These are phyloP conservation scores for Oryza coarctata DNA, from an alignment of 176 grass and related monocot genomes.

Conservation along the genomic window DNA sequence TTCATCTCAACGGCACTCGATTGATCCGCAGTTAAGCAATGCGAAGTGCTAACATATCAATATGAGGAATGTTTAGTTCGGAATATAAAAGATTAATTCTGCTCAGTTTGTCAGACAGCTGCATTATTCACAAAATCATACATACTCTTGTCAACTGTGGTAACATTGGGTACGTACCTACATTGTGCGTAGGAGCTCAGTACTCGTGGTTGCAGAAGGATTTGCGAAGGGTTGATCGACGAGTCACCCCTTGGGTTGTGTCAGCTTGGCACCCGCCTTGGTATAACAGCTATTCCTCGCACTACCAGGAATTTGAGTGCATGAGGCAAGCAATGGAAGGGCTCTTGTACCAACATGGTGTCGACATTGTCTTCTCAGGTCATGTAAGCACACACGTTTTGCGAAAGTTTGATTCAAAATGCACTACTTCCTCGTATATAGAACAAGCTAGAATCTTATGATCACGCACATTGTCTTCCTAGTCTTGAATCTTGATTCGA, in stretches of 20 bases:
- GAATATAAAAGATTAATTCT: neutral
- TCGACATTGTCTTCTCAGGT: slow-evolving; percentile 84
- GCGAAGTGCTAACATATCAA: too few relatives aligned
- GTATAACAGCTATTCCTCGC: slow-evolving; percentile 93
- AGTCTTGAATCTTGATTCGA: neutral
- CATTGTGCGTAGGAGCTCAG: slow-evolving; percentile 54
- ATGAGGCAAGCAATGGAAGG: slow-evolving; percentile 92
- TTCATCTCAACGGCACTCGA: neutral
- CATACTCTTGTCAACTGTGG: too few relatives aligned
- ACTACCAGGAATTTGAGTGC: slow-evolving; percentile 95
- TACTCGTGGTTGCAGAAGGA: slow-evolving; percentile 76
- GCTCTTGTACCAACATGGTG: slow-evolving; percentile 56
- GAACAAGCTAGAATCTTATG: neutral
- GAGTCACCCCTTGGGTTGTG: slow-evolving; percentile 75
- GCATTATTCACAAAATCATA: too few relatives aligned
- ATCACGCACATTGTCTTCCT: too few relatives aligned
- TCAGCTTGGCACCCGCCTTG: slow-evolving; percentile 88
- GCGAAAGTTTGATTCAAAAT: neutral
- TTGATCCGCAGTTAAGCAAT: neutral
- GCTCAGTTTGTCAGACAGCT: neutral
- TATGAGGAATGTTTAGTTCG: neutral
- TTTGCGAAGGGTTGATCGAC: slow-evolving; percentile 54
- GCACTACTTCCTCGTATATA: too few relatives aligned
- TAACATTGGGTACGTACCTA: neutral
- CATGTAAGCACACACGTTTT: slow-evolving; percentile 51